Base-by-base conservation (phyloP, 768 basidiomycete species). In the Filobasidium floriforme region DNA sequence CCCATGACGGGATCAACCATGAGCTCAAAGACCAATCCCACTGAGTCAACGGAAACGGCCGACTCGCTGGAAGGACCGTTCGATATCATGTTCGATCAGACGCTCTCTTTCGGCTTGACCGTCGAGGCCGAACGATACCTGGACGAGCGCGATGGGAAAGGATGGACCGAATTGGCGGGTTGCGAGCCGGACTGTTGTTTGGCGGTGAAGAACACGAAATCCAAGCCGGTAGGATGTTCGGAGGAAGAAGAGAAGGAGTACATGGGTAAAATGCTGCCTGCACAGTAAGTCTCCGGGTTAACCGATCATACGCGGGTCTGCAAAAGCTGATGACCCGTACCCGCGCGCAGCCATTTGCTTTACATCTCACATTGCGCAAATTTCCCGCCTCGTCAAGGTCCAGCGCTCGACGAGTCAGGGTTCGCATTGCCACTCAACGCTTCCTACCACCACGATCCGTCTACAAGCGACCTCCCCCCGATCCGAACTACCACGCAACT, bases 211-310 rank as follows among this genome's bases (percentile, higher is more conserved):
- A 57, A 24, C 29, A 24, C 54, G 2, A 24, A 24, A 15, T 57
- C 24, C 5, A 22, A 28, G 26, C 24, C 24, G 54, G 24, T 6
- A 57, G 54, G 54, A 7, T 24, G 64, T 22, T 49, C 59, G 44
- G 41, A 29, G 22, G 29, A 29, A 14, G 41, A 22, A 15, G 26
- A 43, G 46, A 41, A 59, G 24, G 62, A 32, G 29, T 51, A 68
- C 32, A 46, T 60, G 15, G 67, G 67, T 9, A 63, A 60, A 14
- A 63, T 68, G 57, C 29, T 64, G n/a, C 67, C 67, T 26, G 59
- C 57, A 32, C 67, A 68, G 67, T 68, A 40, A 46, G 67, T 63
- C 1, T 32, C 15, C 32, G 32, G 9, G 32, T 9, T 9, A 9
- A 37, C 9, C 9, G 32, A 37, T 37, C 9, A 37, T 9, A 9